Evolutionary conservation across 1,139 yeast genomes (phyloP).

Genomic region (Pichia sp.): DNA sequence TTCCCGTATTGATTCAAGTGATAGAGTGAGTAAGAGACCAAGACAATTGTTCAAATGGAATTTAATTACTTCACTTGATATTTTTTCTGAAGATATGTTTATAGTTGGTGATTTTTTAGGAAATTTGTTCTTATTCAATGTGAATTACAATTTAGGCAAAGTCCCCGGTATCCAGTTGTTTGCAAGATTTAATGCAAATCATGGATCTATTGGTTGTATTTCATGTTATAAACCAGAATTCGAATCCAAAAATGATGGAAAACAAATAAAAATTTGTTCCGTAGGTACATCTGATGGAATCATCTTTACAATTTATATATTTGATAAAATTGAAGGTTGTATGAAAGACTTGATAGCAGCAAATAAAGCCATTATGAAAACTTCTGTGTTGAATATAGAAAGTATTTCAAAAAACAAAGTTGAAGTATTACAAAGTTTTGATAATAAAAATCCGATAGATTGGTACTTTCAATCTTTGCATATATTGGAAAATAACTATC

Average conservation of each 20-base stretch:
- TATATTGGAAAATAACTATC: not conserved
- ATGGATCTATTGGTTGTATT: conserved; percentile 5
- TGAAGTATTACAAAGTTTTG: not conserved
- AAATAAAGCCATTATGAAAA: not conserved
- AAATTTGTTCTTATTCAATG: conserved; percentile 7
- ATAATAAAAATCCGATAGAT: not conserved
- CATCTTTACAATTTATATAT: not conserved
- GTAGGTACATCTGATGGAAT: conserved; percentile 11
- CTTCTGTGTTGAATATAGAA: not conserved
- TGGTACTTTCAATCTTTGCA: not conserved
- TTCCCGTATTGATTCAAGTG: not conserved
- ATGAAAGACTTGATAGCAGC: no score
- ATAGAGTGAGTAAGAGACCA: not conserved
- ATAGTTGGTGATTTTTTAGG: conserved; percentile 10
- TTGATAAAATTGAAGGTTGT: not conserved
- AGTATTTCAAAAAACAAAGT: not conserved
- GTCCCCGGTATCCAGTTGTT: conserved; percentile 3
- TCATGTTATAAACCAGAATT: not conserved
- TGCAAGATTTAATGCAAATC: conserved; percentile 1
- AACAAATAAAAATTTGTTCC: not conserved
- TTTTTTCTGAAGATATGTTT: conserved; percentile 9
- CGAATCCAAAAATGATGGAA: not conserved
- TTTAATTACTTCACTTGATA: conserved; percentile 8
- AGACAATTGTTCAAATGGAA: conserved; percentile 5
- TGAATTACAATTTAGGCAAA: not conserved